Percentiles rank a stretch among this genome's conserved stretches.
These are phyloP conservation scores for Diospyros lotus DNA, from an alignment of 148 eudicot genomes.

Conservation along the genomic window DNA sequence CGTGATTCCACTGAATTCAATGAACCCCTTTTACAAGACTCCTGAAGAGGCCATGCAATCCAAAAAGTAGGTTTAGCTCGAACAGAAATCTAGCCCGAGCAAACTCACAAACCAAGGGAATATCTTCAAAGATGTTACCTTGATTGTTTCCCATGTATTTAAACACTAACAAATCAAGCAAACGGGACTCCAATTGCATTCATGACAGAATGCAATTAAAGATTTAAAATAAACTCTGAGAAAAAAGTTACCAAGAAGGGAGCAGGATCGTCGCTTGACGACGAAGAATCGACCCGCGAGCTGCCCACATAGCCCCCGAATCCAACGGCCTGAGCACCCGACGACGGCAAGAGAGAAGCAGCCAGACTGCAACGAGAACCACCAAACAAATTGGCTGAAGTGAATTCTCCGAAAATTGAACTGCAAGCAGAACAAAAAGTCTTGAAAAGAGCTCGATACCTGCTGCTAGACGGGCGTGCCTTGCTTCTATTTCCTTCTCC, in stretches of 20 bases:
- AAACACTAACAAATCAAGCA: not conserved
- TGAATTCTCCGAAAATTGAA: not conserved
- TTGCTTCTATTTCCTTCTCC: conserved; percentile 85
- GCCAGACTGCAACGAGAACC: conserved; percentile 41
- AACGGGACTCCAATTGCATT: too few relatives aligned
- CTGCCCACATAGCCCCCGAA: conserved; percentile 93
- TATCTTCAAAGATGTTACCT: not conserved
- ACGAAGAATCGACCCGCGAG: conserved; percentile 61
- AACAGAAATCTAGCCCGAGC: not conserved
- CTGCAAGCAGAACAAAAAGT: not conserved
- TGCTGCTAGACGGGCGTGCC: conserved; percentile 94
- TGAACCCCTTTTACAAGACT: not conserved
- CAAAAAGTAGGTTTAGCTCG: not conserved
- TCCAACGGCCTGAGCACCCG: conserved; percentile 61
- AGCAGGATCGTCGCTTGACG: conserved; percentile 39
- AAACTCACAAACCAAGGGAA: not conserved
- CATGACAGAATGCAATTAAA: too few relatives aligned
- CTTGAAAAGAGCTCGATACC: conserved; percentile 27
- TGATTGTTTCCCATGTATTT: not conserved
- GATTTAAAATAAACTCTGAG: not conserved
- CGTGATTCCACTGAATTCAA: not conserved
- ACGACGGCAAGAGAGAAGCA: conserved; percentile 74
- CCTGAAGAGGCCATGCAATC: not conserved
- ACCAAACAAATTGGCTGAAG: not conserved
- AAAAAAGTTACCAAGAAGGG: conserved; percentile 40